Base-by-base conservation (phyloP, 2,329 filamentous ascomycete species). In the Sphaerulina musiva region DNA sequence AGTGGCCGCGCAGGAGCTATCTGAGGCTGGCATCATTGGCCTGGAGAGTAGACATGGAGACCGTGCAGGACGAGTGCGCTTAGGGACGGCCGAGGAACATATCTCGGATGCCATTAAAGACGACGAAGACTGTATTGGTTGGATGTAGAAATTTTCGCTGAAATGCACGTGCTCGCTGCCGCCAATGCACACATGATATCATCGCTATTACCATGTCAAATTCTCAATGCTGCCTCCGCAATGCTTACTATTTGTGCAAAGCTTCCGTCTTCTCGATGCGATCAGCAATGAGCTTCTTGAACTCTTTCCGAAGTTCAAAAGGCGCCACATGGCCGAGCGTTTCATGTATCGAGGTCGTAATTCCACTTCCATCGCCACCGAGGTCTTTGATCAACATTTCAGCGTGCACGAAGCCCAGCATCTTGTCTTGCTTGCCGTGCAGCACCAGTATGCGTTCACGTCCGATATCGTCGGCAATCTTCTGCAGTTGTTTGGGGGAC, bases 41-140 rank as follows among this genome's bases (percentile, higher is more conserved):
- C 71, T 98, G 49, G 93, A 98, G 70, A 81, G 81, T 3, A 72
- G 76, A 56, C 84, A 84, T 60, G 86, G 90, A 0, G 92, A 97
- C 68, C 79, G 93, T 42, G 89, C 89, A 20, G 92, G 89, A 53
- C 91, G 95, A 70, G 81, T 98, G 40, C 80, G 92, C 53, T 76
- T 98, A 53, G 84, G 88, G 20, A 85, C 97, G 61, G 87, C 88
- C 10, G 89, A 95, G 56, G 92, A 97, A 66, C 92, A 98, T 72
- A 83, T 98, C 29, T 86, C 86, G 68, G 80, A 89, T 68, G 93
- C 92, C 31, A 83, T 97, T 62, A 83, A 86, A 56, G 91, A 95
- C 61, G 93, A 98, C 73, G 82, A 81, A 6, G 89, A 96, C 67
- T 85, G 95, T 52, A 90, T 85, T 70, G 85, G 86, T 39, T 76